Percentiles rank a stretch among this genome's conserved stretches.
phyloP scores from a whole-genome alignment of 177 flowering plant genomes.

The Vitis hybrid region DNA sequence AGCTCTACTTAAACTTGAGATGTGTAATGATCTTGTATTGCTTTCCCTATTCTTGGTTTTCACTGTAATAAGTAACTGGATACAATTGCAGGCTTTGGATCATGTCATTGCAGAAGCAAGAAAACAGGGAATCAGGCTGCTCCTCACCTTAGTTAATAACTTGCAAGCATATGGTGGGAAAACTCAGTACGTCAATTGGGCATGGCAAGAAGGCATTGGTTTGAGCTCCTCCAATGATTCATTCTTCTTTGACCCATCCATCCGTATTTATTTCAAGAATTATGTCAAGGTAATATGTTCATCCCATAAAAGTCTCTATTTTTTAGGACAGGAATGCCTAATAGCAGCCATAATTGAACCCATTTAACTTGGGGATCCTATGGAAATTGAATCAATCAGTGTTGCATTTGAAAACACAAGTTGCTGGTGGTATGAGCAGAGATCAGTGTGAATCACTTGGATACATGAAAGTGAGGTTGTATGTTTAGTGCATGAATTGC shows the following conservation, averaged over 20 bases:
- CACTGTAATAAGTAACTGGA: background rate
- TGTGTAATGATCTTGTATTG: background rate
- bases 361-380: background rate
- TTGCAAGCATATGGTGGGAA: conserved; percentile 96
- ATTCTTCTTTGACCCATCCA: conserved; percentile 90
- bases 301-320: background rate
- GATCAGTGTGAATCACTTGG: background rate
- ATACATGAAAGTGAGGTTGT: background rate
- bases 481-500: background rate
- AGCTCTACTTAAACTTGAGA: too few relatives aligned
- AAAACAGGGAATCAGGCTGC: conserved; percentile 61
- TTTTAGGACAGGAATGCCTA: background rate
- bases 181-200: conserved; percentile 96
- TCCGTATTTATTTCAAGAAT: conserved; percentile 75
- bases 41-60: background rate
- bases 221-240: conserved; percentile 94
- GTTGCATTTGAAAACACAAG: background rate
- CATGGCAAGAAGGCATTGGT: conserved; percentile 84
- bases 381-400: background rate
- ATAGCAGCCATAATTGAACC: background rate
- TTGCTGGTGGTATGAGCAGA: background rate
- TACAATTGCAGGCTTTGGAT: conserved; percentile 70
- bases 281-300: conserved; percentile 61
- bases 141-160: conserved; percentile 88
- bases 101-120: conserved; percentile 88